Base-by-base conservation (phyloP, 108 stramenopile genomes). In the Craspedostauros australis region DNA sequence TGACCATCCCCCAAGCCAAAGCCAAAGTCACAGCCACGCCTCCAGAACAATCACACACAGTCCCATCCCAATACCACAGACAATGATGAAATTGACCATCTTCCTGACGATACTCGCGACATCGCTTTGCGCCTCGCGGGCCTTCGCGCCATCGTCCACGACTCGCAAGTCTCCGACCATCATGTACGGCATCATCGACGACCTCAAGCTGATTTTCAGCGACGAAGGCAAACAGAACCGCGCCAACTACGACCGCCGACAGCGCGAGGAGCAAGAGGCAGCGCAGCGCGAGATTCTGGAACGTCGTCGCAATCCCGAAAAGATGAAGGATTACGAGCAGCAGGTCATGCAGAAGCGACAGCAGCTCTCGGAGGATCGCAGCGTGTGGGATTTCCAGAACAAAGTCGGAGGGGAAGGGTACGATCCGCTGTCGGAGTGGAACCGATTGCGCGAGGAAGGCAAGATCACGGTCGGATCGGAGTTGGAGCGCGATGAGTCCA, bases 381-480 rank as follows among this genome's bases (percentile, higher is more conserved):
- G 60, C 2, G 50, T 65, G 11, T 73, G 60, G 60, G 31, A 43
- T n/a, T 73, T 73, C 45, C 69, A 70, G 36, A 56, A 57, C 9
- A 28, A 54, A 29, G 22, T 19, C 2, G 40, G 40, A 14, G 46
- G 50, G 27, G n/a, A 6, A 31, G 58, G 58, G 22, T 54, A 34
- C 33, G 72, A 73, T 60, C 57, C 72, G 2, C 27, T 66, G 24
- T 20, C 18, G 5, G 61, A 61, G 0, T 73, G 72, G 72, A 54
- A 55, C 18, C 43, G 47, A n/a, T 49, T 73, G 11, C 32, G 65
- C 29, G 54, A 52, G 26, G 60, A 59, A 15, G 72, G 72, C 11
- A 60, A 67, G 30, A 73, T 73, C 26, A 66, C 60, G 39, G 54
- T 57, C 24, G 72, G 72, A 19, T 42, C 30, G 42, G 65, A 73